phyloP scores from a whole-genome alignment of 352 stramenopile species.

The Globisporangium heterothallicum region DNA sequence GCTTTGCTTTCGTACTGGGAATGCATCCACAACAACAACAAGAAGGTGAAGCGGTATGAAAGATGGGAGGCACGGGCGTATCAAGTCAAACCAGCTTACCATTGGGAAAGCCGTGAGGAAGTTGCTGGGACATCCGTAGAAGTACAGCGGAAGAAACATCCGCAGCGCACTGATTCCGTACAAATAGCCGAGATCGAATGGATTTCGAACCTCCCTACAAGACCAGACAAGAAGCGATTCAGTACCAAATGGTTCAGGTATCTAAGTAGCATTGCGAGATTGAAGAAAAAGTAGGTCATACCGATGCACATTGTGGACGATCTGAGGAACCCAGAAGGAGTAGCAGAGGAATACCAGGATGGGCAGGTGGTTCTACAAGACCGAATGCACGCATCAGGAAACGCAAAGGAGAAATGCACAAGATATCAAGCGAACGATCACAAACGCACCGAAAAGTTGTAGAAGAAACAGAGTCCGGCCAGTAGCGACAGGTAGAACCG shows the following conservation, averaged over 20 bases:
- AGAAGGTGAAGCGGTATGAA: not conserved
- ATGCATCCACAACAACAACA: not conserved
- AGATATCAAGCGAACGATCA: not conserved
- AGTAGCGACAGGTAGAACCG: conserved; percentile 95
- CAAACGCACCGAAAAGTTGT: conserved; percentile 81
- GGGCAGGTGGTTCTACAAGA: conserved; percentile 68
- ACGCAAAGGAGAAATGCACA: not conserved
- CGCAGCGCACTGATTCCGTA: conserved; percentile 92
- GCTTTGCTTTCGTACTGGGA: conserved; percentile 68
- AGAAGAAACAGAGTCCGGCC: conserved; percentile 87
- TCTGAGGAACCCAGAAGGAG: conserved; percentile 99
- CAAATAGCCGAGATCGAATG: conserved; percentile 93
- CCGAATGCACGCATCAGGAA: conserved; percentile 4
- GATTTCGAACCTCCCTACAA: conserved; percentile 86
- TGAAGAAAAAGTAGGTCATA: conserved; percentile 14
- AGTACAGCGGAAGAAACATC: conserved; percentile 94
- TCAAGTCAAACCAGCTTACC: too few species aligned
- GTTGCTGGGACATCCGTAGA: conserved; percentile 92
- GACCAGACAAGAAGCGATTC: not conserved
- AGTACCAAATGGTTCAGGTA: too few species aligned
- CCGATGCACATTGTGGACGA: conserved; percentile 93
- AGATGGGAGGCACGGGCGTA: not conserved
- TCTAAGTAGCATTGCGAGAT: not conserved
- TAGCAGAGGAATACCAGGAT: conserved; percentile 93
- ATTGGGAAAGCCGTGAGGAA: conserved; percentile 88